Evolutionary conservation across 352 stramenopile species (phyloP), one percentile per base, ranked within the genome.

Genomic region (Thalassiosira exigua): DNA sequence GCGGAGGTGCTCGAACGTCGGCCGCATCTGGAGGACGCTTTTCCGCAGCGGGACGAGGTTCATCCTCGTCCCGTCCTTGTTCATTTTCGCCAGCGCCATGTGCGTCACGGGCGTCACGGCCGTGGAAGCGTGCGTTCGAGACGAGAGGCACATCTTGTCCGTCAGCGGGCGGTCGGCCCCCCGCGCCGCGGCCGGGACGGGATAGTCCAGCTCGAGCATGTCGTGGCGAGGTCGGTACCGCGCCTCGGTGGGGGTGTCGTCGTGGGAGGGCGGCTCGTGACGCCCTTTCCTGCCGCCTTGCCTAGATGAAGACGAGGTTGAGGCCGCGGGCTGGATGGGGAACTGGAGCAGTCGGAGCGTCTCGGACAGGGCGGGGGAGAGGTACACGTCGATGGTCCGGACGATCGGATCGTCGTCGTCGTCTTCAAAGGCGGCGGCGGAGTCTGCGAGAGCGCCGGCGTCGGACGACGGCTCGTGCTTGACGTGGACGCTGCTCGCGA

Each of bases 331-430:
- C 44, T 90, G 73, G 12, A 92, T 69, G 5, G 88, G 88, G 71
- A 87, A 93, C 69, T 93, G 88, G 7, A 93, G 68, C n/a, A 93
- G 58, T 56, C 86, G 67, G 0, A 91, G 46, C 19, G 82, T 77
- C 4, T 65, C 36, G 1, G 73, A 62, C 0, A 92, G 72, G 39
- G 82, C 59, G 19, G 83, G 88, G 12, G 84, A 92, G 26, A 92
- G 71, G 68, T 82, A 93, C 0, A 93, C 88, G 33, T 91, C 81
- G 48, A 93, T 92, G 58, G 83, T 86, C 36, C 82, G 79, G 42
- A 93, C 76, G 17, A 93, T 76, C 70, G 82, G 72, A 69, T 93
- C 85, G 27, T 86, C 80, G 14, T 84, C 86, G 14, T 82, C 79
- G 14, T 73, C 27, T 9, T 51, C 30, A 26, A 24, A 30, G 32